Conservation (phyloP, 2,329 filamentous ascomycete genomes). For the Colletotrichum ledebouriae region DNA sequence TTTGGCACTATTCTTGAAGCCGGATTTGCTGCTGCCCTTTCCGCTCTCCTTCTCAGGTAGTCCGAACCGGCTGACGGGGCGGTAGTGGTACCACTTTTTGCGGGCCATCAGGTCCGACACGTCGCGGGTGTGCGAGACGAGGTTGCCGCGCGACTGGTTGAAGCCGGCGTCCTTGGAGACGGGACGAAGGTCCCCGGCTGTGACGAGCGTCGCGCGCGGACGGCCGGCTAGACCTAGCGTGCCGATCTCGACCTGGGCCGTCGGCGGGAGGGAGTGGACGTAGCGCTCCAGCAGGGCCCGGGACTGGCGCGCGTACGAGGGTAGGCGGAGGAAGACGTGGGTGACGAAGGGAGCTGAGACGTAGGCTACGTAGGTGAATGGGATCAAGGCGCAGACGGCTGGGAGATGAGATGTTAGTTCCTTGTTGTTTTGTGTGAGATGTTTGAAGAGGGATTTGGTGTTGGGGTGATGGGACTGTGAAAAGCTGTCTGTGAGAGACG, state of each 20-base stretch:
- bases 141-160: slow-evolving; percentile 50
- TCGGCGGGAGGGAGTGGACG: slow-evolving; percentile 60
- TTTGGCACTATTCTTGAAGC: slow-evolving; percentile 44
- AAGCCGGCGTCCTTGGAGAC: slow-evolving; percentile 31
- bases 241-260: slow-evolving; percentile 63
- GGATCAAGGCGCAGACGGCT: slow-evolving; percentile 71
- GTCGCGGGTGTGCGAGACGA: slow-evolving; percentile 53
- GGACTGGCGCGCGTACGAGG: slow-evolving; percentile 73
- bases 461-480: neutral
- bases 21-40: slow-evolving; percentile 43
- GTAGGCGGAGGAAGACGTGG: slow-evolving; percentile 78
- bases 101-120: slow-evolving; percentile 50
- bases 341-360: slow-evolving; percentile 79
- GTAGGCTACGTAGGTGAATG: slow-evolving; percentile 74
- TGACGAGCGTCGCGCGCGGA: slow-evolving; percentile 62
- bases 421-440: neutral
- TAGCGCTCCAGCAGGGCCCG: slow-evolving; percentile 68
- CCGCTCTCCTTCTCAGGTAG: slow-evolving; percentile 47
- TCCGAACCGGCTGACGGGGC: slow-evolving; percentile 55
- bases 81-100: slow-evolving; percentile 56
- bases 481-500: neutral
- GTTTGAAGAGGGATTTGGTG: neutral
- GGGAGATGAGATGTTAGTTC: slow-evolving; percentile 56
- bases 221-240: slow-evolving; percentile 69
- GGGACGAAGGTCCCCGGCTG: slow-evolving; percentile 54